These are phyloP conservation scores for Apostasia shenzhenica DNA, from an alignment of 106 monocot genomes.

Conservation along the genomic window DNA sequence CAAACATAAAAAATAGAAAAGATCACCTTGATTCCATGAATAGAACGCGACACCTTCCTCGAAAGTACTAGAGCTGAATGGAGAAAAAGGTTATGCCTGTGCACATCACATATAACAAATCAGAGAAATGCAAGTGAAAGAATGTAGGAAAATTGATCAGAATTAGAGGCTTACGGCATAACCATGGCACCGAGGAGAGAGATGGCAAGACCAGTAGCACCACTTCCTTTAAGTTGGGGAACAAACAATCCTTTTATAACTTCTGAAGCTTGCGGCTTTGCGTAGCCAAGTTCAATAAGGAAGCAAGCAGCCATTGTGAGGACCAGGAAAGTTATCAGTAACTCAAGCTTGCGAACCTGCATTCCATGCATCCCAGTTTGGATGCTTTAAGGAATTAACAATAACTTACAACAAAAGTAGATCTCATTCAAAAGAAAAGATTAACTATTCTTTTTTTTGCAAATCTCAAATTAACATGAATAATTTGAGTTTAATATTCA, in stretches of 20 bases:
- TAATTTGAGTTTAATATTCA: neutral
- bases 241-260: conserved; percentile 81
- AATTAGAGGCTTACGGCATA: conserved; percentile 79
- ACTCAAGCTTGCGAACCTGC: conserved; percentile 91
- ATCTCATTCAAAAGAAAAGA: too few relatives aligned
- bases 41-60: conserved; percentile 83
- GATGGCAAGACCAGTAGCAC: conserved; percentile 89
- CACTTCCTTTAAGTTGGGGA: conserved; percentile 91
- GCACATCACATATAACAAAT: conserved; percentile 7
- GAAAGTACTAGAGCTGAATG: conserved; percentile 95
- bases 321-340: conserved; percentile 78
- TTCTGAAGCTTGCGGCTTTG: conserved; percentile 68
- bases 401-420: neutral
- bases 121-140: neutral
- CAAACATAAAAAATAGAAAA: neutral
- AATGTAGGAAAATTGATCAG: conserved; percentile 2
- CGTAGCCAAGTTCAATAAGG: conserved; percentile 70
- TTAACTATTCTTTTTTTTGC: too few relatives aligned
- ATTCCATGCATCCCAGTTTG: conserved; percentile 1
- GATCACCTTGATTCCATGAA: conserved; percentile 76
- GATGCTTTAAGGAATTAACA: neutral
- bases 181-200: conserved; percentile 98
- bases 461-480: too few relatives aligned
- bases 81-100: conserved; percentile 94
- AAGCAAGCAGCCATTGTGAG: conserved; percentile 74